Evolutionary conservation across 1,284 basidiomycete species (phyloP).

Genomic region (Trametes versicolor): DNA sequence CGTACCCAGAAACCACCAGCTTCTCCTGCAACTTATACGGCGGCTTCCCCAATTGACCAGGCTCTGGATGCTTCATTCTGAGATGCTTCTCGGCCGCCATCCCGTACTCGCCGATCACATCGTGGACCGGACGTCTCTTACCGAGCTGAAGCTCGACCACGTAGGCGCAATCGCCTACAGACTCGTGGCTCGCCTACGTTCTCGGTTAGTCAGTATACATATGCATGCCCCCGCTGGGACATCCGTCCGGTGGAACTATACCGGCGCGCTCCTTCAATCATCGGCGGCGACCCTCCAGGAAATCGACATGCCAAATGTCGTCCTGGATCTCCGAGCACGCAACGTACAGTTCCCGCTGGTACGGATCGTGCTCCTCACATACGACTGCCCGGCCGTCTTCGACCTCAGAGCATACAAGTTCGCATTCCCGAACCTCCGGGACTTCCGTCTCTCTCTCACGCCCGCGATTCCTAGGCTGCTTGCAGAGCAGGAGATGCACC

Average conservation of each 20-base stretch:
- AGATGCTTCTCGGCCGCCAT: not conserved
- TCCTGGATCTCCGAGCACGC: not conserved
- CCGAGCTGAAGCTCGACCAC: not conserved
- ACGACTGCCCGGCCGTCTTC: not conserved
- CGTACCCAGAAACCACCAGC: not conserved
- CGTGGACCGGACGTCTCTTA: not conserved
- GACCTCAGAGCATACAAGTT: not conserved
- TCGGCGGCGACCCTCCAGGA: not conserved
- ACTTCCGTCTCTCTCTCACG: not conserved
- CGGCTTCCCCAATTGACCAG: not conserved
- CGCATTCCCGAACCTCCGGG: not conserved
- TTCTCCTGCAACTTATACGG: not conserved
- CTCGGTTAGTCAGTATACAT: not conserved
- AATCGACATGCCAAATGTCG: not conserved
- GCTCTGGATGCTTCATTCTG: not conserved
- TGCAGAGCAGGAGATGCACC: not conserved
- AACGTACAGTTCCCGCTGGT: not conserved
- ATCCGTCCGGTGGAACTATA: not conserved
- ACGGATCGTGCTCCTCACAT: not conserved
- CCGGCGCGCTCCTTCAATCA: not conserved
- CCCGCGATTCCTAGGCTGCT: not conserved
- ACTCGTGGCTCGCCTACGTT: not conserved
- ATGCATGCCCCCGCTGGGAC: not conserved
- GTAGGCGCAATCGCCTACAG: not conserved
- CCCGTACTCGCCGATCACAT: not conserved